phyloP scores from a whole-genome alignment of 148 eudicot species.

The Rhododendron simsii region DNA sequence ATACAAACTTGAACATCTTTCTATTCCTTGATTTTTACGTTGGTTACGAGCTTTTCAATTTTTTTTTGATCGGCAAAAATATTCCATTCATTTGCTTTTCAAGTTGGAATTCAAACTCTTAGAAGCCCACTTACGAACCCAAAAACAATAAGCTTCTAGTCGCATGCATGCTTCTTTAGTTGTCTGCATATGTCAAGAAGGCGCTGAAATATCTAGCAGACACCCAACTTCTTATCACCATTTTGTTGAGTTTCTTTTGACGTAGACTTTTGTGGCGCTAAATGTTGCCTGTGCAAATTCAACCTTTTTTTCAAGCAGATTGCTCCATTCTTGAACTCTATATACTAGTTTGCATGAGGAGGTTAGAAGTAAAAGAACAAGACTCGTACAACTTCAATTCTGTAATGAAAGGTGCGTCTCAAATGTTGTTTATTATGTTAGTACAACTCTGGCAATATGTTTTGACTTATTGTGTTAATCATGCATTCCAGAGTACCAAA shows the following conservation, averaged over 20 bases:
- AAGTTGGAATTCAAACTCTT: background rate
- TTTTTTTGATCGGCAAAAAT: background rate
- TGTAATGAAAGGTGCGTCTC: constrained; percentile 72
- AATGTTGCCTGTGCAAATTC: background rate
- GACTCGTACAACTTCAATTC: constrained; percentile 76
- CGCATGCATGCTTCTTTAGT: background rate
- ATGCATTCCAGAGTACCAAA: constrained; percentile 69
- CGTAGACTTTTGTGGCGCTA: background rate
- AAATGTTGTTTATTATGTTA: background rate
- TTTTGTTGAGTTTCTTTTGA: background rate
- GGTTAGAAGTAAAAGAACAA: constrained; percentile 80
- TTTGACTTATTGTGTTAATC: background rate
- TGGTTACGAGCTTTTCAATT: background rate
- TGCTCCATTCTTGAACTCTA: constrained; percentile 81
- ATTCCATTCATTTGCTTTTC: background rate
- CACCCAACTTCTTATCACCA: background rate
- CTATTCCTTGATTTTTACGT: background rate
- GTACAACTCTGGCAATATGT: background rate
- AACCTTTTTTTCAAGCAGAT: constrained; percentile 12
- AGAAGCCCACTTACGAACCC: background rate
- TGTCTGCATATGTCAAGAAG: background rate
- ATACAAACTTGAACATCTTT: background rate
- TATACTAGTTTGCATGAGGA: constrained; percentile 84
- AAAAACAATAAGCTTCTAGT: background rate
- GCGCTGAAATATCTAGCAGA: constrained; percentile 14